A percentile compares a stretch with the other conserved stretches of the same genome.
Conservation (phyloP, 805 yeast genomes). For the Pichia deserticola region DNA sequence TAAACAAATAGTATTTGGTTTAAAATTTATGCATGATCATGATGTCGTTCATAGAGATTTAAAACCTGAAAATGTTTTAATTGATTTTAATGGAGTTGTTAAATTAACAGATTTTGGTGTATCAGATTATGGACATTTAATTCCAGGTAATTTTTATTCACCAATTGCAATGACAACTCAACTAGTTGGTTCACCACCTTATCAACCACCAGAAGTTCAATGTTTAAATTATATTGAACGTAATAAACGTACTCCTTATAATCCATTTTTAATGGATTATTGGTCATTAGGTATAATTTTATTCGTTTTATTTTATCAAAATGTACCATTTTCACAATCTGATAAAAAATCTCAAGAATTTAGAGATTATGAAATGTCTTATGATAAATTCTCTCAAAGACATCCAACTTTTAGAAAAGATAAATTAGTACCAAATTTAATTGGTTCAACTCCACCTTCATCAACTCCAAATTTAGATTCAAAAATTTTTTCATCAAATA, state of each 20-base stretch:
- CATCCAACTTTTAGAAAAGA: slow-evolving; percentile 39
- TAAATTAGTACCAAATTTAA: slow-evolving; percentile 20
- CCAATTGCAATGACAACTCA: slow-evolving; percentile 36
- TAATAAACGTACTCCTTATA: slow-evolving; percentile 47
- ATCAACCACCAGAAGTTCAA: slow-evolving; percentile 77
- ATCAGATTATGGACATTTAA: slow-evolving; percentile 58
- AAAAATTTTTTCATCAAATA: not conserved
- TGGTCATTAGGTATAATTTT: slow-evolving; percentile 73
- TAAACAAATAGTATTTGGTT: slow-evolving; percentile 61
- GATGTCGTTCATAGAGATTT: slow-evolving; percentile 91
- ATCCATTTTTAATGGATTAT: slow-evolving; percentile 65
- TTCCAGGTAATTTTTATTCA: slow-evolving; percentile 44
- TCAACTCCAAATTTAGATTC: not conserved
- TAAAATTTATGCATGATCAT: slow-evolving; percentile 60
- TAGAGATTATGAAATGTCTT: slow-evolving; percentile 45
- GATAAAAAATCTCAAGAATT: slow-evolving; percentile 36
- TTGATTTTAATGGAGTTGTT: slow-evolving; percentile 47
- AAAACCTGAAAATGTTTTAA: slow-evolving; percentile 87
- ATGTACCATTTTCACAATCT: slow-evolving; percentile 56
- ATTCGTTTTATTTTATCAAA: slow-evolving; percentile 52
- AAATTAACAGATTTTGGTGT: slow-evolving; percentile 95
- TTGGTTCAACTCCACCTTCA: slow-evolving; percentile 1
- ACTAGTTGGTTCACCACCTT: slow-evolving; percentile 79
- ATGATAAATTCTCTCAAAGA: slow-evolving; percentile 30
- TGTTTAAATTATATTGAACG: slow-evolving; percentile 32